phyloP scores from a whole-genome alignment of 2,329 filamentous ascomycete genomes.

The Cyphellophora europaea region DNA sequence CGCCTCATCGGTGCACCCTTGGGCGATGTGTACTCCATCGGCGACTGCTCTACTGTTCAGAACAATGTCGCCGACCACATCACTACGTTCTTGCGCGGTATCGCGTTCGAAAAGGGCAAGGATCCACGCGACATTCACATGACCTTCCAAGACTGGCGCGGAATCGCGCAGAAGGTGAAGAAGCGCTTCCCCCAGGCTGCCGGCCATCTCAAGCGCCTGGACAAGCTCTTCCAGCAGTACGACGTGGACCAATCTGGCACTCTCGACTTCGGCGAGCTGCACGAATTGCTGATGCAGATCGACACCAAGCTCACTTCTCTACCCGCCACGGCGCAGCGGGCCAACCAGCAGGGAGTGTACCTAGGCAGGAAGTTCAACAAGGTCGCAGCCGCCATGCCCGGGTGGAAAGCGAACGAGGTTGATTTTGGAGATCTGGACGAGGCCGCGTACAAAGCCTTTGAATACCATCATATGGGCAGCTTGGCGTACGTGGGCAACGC shows the following conservation, averaged over 20 bases:
- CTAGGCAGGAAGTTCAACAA: slow-evolving; percentile 91
- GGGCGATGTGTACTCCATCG: slow-evolving; percentile 92
- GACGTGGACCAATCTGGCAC: slow-evolving; percentile 90
- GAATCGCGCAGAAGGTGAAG: slow-evolving; percentile 72
- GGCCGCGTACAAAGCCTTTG: slow-evolving; percentile 85
- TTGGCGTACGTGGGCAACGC: slow-evolving; percentile 95
- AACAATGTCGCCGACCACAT: slow-evolving; percentile 94
- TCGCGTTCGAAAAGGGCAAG: slow-evolving; percentile 85
- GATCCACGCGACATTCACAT: slow-evolving; percentile 83
- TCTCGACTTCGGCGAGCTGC: slow-evolving; percentile 85
- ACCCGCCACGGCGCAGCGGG: slow-evolving; percentile 89
- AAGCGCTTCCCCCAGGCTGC: slow-evolving; percentile 85
- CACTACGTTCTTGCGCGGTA: slow-evolving; percentile 74
- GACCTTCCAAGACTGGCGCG: slow-evolving; percentile 79
- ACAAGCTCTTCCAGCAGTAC: slow-evolving; percentile 84
- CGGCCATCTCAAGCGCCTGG: slow-evolving; percentile 76
- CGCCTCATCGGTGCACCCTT: slow-evolving; percentile 80
- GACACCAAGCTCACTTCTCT: slow-evolving; percentile 90
- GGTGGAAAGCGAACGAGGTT: slow-evolving; percentile 69
- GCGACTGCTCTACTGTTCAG: slow-evolving; percentile 92
- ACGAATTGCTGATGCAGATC: slow-evolving; percentile 81
- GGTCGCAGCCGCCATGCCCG: slow-evolving; percentile 67
- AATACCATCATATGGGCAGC: slow-evolving; percentile 85
- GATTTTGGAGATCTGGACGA: slow-evolving; percentile 85
- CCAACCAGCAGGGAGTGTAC: slow-evolving; percentile 91